Conservation (phyloP, 805 yeast genomes). For the Suhomyces kilbournensis region DNA sequence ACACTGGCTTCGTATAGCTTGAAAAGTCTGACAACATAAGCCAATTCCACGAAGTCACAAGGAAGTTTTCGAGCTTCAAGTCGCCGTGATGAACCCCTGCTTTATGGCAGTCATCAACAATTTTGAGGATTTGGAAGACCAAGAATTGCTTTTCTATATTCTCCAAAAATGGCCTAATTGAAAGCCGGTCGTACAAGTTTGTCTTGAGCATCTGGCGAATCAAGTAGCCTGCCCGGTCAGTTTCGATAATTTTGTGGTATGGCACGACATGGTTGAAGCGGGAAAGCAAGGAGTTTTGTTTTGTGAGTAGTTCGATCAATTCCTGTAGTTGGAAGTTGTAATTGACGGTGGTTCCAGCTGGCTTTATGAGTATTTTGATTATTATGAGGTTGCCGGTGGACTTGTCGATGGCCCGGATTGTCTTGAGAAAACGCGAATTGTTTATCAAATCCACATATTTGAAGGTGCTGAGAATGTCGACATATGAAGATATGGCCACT, state of each 20-base stretch:
- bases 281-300: slow-evolving; percentile 39
- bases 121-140: slow-evolving; percentile 71
- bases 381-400: slow-evolving; percentile 63
- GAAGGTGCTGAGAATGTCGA: slow-evolving; percentile 71
- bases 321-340: slow-evolving; percentile 22
- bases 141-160: slow-evolving; percentile 81
- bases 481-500: slow-evolving; percentile 84
- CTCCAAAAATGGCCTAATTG: slow-evolving; percentile 84
- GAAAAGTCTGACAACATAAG: slow-evolving; percentile 79
- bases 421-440: slow-evolving; percentile 79
- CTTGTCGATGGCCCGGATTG: slow-evolving; percentile 72
- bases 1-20: slow-evolving; percentile 69
- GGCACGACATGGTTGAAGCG: slow-evolving; percentile 64
- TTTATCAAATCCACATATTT: slow-evolving; percentile 76
- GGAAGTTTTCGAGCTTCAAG: slow-evolving; percentile 82
- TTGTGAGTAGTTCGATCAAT: slow-evolving; percentile 26
- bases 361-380: slow-evolving; percentile 81
- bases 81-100: slow-evolving; percentile 78
- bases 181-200: slow-evolving; percentile 81
- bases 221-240: slow-evolving; percentile 88
- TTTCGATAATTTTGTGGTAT: slow-evolving; percentile 72
- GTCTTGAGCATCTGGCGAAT: slow-evolving; percentile 77
- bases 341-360: slow-evolving; percentile 34
- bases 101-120: slow-evolving; percentile 62
- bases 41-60: slow-evolving; percentile 91